phyloP scores from a whole-genome alignment of 225 moss, liverwort and hornwort species.

The Pseudoscleropodium purum region DNA sequence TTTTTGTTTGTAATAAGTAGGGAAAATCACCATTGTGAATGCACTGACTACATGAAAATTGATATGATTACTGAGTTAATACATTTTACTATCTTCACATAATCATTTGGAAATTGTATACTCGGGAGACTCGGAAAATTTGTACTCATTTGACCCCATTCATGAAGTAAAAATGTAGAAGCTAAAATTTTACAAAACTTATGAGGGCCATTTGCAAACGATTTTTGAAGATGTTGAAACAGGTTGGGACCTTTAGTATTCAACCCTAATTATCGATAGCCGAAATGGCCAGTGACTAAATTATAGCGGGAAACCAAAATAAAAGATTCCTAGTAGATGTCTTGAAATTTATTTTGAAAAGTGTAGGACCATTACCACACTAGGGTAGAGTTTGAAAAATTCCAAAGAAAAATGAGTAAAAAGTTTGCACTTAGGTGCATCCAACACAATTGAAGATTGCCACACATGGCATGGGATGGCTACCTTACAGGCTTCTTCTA shows the following conservation, averaged over 20 bases:
- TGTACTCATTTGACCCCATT: not conserved
- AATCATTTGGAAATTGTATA: not conserved
- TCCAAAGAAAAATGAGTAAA: not conserved
- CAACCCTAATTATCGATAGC: not conserved
- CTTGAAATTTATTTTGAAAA: not conserved
- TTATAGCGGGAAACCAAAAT: not conserved
- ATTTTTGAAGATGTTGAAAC: not conserved
- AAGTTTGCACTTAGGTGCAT: not conserved
- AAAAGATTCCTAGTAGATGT: not conserved
- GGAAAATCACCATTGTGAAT: not conserved
- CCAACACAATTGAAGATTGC: not conserved
- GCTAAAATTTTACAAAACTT: not conserved
- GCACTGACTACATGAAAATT: not conserved
- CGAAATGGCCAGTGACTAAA: too few species aligned
- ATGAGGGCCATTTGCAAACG: not conserved
- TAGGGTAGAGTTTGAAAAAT: not conserved
- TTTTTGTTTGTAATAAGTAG: not conserved
- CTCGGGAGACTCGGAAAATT: not conserved
- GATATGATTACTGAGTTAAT: not conserved
- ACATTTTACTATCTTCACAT: not conserved
- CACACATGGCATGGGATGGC: too few species aligned
- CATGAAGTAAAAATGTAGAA: not conserved
- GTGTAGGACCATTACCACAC: not conserved
- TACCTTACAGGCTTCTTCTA: too few species aligned
- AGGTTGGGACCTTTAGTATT: not conserved